Base-by-base conservation (phyloP, 345 rosid species). In the Bretschneidera sinensis region DNA sequence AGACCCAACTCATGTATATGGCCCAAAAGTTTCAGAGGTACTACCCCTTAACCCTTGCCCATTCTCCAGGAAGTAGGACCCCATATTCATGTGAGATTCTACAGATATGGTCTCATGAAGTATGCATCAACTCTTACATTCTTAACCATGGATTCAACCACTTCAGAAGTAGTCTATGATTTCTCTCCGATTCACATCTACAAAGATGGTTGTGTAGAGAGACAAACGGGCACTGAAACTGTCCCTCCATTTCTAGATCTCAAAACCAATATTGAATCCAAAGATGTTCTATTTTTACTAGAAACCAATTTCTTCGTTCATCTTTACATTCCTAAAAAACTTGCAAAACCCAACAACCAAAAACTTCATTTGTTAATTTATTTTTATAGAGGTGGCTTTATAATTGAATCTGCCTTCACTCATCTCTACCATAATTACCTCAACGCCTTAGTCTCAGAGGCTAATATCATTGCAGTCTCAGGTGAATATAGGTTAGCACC, bases 401-500 rank as follows among this genome's bases (percentile, higher is more conserved):
- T 72, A 55, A 51, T 67, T 23, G 81, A 74, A 17, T 59, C 84
- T 0, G 74, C 87, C 24, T 64, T 60, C 24, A 67, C 79, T 0
- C 78, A 65, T n/a, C 51, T 45, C 14, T 70, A 58, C 60, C 74
- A 75, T 20, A 34, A 60, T 28, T 75, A 70, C 55, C 54, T 82
- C 47, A 61, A 33, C 4, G 1, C 64, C 23, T 56, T 78, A 4
- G 81, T 70, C 5, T 51, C 79, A 20, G 68, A 67, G 0, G 73
- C 87, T 1, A 49, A 71, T 24, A 50, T 79, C 24, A 24, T 81
- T 10, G 84, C 78, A 2, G 70, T 81, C 54, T 76, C 85, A 0
- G 63, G 83, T n/a, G 79, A 79, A 54, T 83, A 77, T 59, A 71
- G 91, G 48, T 72, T 79, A 33, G 91, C 83, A 24, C 97, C 90